Conservation (phyloP, 352 stramenopile species). For the Phytophthora chlamydospora region DNA sequence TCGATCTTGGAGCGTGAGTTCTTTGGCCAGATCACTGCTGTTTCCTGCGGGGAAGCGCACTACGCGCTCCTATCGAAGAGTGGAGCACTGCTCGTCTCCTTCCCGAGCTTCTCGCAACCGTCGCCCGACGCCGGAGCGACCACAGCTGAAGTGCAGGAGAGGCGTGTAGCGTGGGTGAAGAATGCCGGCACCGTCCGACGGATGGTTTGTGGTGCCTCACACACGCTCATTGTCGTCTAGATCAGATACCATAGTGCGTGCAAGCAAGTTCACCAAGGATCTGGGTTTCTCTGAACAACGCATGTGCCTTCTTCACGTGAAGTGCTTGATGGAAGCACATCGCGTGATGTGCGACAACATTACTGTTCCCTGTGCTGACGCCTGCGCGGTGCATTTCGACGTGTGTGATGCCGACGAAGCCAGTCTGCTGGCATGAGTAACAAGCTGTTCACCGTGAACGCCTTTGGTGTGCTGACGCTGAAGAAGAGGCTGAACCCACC, state of each 20-base stretch:
- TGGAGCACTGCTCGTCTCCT: constrained; percentile 40
- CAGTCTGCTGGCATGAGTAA: too few relatives aligned
- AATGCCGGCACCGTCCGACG: constrained; percentile 25
- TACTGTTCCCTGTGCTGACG: too few relatives aligned
- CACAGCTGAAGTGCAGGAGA: constrained; percentile 28
- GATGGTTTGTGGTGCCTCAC: constrained; percentile 47
- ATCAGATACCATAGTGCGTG: not conserved
- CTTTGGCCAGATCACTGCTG: constrained; percentile 26
- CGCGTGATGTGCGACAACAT: too few relatives aligned
- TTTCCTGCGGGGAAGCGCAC: constrained; percentile 58
- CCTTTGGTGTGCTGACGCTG: too few relatives aligned
- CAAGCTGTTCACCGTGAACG: too few relatives aligned
- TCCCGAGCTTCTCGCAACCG: constrained; percentile 13
- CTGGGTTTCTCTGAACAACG: too few relatives aligned
- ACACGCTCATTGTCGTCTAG: constrained; percentile 39
- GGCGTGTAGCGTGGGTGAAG: constrained; percentile 25
- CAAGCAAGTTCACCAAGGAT: too few relatives aligned
- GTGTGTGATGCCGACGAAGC: too few relatives aligned
- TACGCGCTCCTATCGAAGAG: constrained; percentile 38
- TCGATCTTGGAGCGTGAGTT: constrained; percentile 22
- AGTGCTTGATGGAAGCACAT: too few relatives aligned
- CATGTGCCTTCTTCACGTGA: too few relatives aligned
- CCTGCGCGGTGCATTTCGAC: too few relatives aligned
- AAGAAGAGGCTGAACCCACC: too few relatives aligned
- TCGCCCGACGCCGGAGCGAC: constrained; percentile 14